phyloP scores from a whole-genome alignment of 2,329 filamentous ascomycete genomes.

The Taxawa tesnikishii region DNA sequence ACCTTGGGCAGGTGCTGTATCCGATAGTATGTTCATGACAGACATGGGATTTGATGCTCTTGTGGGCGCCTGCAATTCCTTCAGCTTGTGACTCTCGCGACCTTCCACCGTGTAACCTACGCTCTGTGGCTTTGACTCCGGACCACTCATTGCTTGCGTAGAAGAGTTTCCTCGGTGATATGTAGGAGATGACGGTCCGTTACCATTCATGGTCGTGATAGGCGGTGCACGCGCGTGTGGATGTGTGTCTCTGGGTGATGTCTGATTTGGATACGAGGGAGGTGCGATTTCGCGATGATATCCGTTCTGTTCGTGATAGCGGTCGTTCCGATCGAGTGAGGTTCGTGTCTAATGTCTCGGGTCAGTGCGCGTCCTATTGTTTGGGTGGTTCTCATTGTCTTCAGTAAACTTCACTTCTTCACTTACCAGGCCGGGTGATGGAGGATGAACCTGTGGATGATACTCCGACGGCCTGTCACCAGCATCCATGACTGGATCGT shows the following conservation, averaged over 20 bases:
- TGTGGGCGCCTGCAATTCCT: slow-evolving; percentile 11
- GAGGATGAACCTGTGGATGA: slow-evolving; percentile 25
- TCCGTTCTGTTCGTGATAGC: slow-evolving; percentile 6
- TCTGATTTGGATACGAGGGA: not conserved
- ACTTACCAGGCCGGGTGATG: slow-evolving; percentile 17
- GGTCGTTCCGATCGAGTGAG: slow-evolving; percentile 8
- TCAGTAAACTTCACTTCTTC: no score
- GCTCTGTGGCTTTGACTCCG: not conserved
- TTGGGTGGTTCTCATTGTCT: no score
- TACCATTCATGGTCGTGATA: slow-evolving; percentile 3
- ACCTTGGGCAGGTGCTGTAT: slow-evolving; percentile 32
- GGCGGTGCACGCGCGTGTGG: not conserved
- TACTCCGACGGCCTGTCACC: slow-evolving; percentile 18
- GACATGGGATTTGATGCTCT: slow-evolving; percentile 83
- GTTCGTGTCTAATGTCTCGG: slow-evolving; percentile 11
- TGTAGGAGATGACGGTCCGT: slow-evolving; percentile 3
- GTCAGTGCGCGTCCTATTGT: slow-evolving; percentile 1
- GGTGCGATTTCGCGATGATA: slow-evolving; percentile 6
- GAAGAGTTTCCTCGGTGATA: slow-evolving; percentile 3
- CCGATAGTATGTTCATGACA: slow-evolving; percentile 87
- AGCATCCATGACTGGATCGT: slow-evolving; percentile 36
- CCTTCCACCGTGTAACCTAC: not conserved
- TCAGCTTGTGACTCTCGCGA: no score
- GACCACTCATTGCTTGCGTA: not conserved
- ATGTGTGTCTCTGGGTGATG: not conserved